Evolutionary conservation across 345 rosid species (phyloP).

Genomic region (Salix udensis): DNA sequence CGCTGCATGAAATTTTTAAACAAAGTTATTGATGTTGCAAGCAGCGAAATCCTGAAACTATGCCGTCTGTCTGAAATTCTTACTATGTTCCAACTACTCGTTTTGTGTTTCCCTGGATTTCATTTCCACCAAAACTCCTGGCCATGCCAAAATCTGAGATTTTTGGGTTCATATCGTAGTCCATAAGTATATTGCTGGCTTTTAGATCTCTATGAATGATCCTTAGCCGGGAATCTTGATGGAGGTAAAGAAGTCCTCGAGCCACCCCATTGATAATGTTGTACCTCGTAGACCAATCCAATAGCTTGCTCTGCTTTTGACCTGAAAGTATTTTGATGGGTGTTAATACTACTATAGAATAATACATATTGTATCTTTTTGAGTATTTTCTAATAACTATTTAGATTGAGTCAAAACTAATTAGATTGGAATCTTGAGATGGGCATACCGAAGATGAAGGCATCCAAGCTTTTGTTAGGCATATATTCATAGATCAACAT

Average conservation of each 20-base stretch:
- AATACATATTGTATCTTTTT: too few species aligned
- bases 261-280: constrained; percentile 38
- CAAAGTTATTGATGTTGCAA: neutral
- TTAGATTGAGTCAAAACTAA: neutral
- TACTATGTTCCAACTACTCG: constrained; percentile 52
- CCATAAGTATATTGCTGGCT: constrained; percentile 32
- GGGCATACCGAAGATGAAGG: constrained; percentile 22
- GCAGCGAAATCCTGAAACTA: neutral
- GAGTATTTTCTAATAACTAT: too few species aligned
- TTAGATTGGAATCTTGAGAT: neutral
- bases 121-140: constrained; percentile 31
- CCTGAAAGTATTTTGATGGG: constrained; percentile 6
- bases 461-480: constrained; percentile 30
- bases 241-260: constrained; percentile 42
- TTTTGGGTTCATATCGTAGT: constrained; percentile 38
- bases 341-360: neutral
- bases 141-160: constrained; percentile 43
- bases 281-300: constrained; percentile 33
- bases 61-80: constrained; percentile 5
- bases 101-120: constrained; percentile 31
- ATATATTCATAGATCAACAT: constrained; percentile 31
- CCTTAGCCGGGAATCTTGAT: constrained; percentile 41
- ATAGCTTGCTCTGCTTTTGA: constrained; percentile 13
- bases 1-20: constrained; percentile 9
- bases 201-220: constrained; percentile 36